Evolutionary conservation across 1,284 basidiomycete species (phyloP).

Genomic region (Rhodotorula sp.): DNA sequence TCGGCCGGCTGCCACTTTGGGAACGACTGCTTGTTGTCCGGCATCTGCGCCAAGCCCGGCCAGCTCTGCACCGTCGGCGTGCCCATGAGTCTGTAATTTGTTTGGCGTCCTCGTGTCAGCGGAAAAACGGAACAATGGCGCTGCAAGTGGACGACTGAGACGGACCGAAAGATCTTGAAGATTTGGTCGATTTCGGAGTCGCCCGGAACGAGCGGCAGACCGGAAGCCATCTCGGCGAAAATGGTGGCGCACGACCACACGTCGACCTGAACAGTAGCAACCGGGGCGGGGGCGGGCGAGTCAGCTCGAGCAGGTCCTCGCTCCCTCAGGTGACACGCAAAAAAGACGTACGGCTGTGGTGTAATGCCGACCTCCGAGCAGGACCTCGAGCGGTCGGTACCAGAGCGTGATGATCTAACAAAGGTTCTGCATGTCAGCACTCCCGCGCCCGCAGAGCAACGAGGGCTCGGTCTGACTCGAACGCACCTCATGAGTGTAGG

Average conservation of each 20-base stretch:
- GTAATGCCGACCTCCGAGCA: conserved; percentile 93
- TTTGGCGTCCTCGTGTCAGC: not conserved
- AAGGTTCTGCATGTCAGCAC: too few species aligned
- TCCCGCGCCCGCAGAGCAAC: too few species aligned
- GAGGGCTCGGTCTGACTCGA: conserved; percentile 17
- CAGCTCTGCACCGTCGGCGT: conserved; percentile 87
- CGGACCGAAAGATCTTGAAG: conserved; percentile 94
- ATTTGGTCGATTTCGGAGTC: conserved; percentile 99
- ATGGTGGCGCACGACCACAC: conserved; percentile 99
- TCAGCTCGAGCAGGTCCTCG: not conserved
- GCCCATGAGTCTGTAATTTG: conserved; percentile 68
- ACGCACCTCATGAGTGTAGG: conserved; percentile 92
- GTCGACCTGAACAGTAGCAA: conserved; percentile 63
- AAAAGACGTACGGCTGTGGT: conserved; percentile 60
- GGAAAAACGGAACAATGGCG: not conserved
- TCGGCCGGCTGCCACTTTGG: conserved; percentile 77
- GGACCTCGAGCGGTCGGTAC: conserved; percentile 96
- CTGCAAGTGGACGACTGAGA: not conserved
- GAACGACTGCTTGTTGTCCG: conserved; percentile 96
- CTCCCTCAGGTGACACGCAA: too few species aligned
- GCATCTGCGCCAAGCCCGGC: conserved; percentile 84
- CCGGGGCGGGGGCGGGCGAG: too few species aligned
- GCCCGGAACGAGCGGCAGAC: conserved; percentile 81
- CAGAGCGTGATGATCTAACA: conserved; percentile 91
- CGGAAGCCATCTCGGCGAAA: conserved; percentile 74